phyloP scores from a whole-genome alignment of 208 protist genomes.

The Acanthamoeba triangularis region DNA sequence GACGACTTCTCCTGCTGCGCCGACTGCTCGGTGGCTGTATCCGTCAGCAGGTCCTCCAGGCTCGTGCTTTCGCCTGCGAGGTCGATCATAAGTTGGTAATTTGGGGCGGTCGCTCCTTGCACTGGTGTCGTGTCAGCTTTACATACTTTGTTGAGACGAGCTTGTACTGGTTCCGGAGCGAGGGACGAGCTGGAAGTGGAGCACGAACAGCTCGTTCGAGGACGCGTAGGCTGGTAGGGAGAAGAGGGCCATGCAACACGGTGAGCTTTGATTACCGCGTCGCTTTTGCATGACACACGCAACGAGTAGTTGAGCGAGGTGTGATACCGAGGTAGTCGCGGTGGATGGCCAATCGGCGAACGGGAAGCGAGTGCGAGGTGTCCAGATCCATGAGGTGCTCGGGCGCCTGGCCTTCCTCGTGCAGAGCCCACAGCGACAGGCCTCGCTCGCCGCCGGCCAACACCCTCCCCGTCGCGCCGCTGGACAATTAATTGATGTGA shows the following conservation, averaged over 20 bases:
- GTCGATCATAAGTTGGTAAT: background rate
- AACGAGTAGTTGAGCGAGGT: background rate
- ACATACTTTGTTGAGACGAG: background rate
- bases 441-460: slow-evolving; percentile 16
- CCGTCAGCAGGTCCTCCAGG: slow-evolving; percentile 3
- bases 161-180: background rate
- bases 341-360: slow-evolving; percentile 32
- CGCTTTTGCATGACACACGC: background rate
- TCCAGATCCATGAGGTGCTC: slow-evolving; percentile 62
- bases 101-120: background rate
- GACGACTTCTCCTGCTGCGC: too few species aligned
- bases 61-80: background rate
- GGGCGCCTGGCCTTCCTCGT: slow-evolving; percentile 21
- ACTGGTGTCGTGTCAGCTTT: background rate
- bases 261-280: background rate
- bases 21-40: background rate
- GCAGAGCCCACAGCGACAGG: slow-evolving; percentile 47
- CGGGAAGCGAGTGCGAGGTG: slow-evolving; percentile 39
- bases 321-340: slow-evolving; percentile 60
- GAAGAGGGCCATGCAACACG: background rate
- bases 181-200: slow-evolving; percentile 34
- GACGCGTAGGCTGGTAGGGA: slow-evolving; percentile 35
- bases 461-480: slow-evolving; percentile 24
- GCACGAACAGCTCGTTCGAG: slow-evolving; percentile 36
- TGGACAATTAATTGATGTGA: background rate